A percentile compares a stretch with the other conserved stretches of the same genome.
These are phyloP conservation scores for Zostera marina DNA, from an alignment of 116 monocot species.

Conservation along the genomic window DNA sequence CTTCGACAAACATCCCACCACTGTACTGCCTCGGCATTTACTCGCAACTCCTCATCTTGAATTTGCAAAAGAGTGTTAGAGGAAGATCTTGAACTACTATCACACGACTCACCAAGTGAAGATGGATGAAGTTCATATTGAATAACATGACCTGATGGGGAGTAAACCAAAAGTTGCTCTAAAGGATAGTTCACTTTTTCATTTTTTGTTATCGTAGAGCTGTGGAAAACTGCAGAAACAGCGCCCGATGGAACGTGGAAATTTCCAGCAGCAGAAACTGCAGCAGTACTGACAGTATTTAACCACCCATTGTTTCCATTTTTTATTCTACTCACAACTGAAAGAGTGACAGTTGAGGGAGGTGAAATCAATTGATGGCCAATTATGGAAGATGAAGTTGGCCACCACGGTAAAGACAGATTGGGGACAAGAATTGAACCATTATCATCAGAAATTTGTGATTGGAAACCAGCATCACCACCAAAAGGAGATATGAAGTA, in stretches of 20 bases:
- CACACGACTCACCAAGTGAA: constrained; percentile 33
- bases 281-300: constrained; percentile 76
- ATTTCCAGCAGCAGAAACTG: constrained; percentile 84
- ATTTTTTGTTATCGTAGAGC: constrained; percentile 23
- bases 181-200: constrained; percentile 23
- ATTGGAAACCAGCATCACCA: constrained; percentile 67
- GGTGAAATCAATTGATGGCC: constrained; percentile 46
- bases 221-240: constrained; percentile 73
- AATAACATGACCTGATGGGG: constrained; percentile 91
- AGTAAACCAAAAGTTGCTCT: constrained; percentile 79
- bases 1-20: constrained; percentile 99
- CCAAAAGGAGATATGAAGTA: constrained; percentile 88
- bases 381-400: constrained; percentile 23
- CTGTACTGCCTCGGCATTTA: constrained; percentile 76
- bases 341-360: constrained; percentile 45
- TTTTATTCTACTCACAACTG: constrained; percentile 86
- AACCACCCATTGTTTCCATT: constrained; percentile 74
- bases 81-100: constrained; percentile 29
- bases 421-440: constrained; percentile 33
- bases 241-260: constrained; percentile 64
- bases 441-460: constrained; percentile 37
- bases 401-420: constrained; percentile 88
- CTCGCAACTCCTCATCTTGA: constrained; percentile 77
- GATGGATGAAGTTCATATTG: constrained; percentile 77
- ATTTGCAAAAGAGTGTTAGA: constrained; percentile 30